Conservation (phyloP, 176 grass and related monocot genomes). For the Pharus latifolius region DNA sequence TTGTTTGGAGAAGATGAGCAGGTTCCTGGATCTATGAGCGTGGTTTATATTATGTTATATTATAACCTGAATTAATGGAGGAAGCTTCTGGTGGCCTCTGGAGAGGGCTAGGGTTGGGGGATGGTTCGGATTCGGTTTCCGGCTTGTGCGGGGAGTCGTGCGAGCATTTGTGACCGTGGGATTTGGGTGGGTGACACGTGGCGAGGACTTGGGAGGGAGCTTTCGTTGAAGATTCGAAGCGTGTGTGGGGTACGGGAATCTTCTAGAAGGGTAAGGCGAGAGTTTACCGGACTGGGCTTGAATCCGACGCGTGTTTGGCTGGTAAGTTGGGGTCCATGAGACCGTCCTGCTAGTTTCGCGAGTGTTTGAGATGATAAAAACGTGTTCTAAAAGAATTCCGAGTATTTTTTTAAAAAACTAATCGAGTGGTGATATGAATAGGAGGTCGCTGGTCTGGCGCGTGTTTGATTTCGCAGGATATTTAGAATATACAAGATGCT, state of each 20-base stretch:
- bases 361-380: no score
- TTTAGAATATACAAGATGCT: no score
- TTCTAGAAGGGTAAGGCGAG: not conserved
- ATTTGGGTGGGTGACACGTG: not conserved
- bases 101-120: no score
- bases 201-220: not conserved
- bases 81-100: slow-evolving; percentile 40
- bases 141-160: not conserved
- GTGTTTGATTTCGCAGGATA: no score
- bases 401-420: no score
- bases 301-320: not conserved
- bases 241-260: not conserved
- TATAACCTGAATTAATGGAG: slow-evolving; percentile 10
- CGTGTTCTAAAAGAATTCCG: no score
- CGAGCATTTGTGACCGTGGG: not conserved
- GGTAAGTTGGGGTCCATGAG: no score
- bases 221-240: slow-evolving; percentile 4
- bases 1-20: not conserved
- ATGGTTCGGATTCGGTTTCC: not conserved
- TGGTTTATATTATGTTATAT: slow-evolving; percentile 1
- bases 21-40: no score
- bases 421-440: no score
- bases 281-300: not conserved
- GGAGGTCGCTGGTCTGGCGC: no score
- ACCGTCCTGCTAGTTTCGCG: no score